These are phyloP conservation scores for Moringa oleifera DNA, from an alignment of 345 rosid species.

Conservation along the genomic window DNA sequence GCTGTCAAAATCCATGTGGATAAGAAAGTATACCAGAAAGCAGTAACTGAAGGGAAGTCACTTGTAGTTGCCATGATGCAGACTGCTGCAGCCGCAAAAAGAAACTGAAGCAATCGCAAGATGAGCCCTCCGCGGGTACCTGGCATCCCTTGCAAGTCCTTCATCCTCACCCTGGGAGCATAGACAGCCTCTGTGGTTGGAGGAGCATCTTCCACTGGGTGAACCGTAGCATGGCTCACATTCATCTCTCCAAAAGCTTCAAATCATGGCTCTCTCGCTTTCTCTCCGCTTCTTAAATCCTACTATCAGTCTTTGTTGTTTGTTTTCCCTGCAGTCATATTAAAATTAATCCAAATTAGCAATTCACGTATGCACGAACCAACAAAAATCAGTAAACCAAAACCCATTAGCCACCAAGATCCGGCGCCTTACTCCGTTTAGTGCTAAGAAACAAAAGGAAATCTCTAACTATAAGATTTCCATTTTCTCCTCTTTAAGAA, in stretches of 20 bases:
- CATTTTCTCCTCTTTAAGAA: neutral
- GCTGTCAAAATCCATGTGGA: neutral
- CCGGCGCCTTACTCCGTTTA: neutral
- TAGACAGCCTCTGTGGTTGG: slow-evolving; percentile 43
- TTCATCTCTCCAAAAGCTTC: slow-evolving; percentile 51
- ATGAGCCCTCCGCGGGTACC: slow-evolving; percentile 63
- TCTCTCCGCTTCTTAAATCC: neutral
- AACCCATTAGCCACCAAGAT: neutral
- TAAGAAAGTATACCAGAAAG: slow-evolving; percentile 44
- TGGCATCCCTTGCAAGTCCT: slow-evolving; percentile 68
- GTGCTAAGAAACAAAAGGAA: neutral
- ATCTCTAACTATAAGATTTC: neutral
- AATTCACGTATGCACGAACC: no score
- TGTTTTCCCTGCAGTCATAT: neutral
- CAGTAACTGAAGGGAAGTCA: slow-evolving; percentile 69
- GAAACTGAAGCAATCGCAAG: slow-evolving; percentile 52
- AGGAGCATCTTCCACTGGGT: slow-evolving; percentile 72
- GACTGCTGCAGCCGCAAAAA: slow-evolving; percentile 57
- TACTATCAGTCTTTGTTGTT: neutral
- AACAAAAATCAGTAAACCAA: no score
- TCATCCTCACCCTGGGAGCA: slow-evolving; percentile 55
- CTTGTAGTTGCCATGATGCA: slow-evolving; percentile 63
- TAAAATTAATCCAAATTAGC: neutral
- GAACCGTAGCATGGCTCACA: slow-evolving; percentile 79
- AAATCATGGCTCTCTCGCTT: slow-evolving; percentile 25